phyloP scores from a whole-genome alignment of 306 rosid species.

The Quercus aquifolioides region DNA sequence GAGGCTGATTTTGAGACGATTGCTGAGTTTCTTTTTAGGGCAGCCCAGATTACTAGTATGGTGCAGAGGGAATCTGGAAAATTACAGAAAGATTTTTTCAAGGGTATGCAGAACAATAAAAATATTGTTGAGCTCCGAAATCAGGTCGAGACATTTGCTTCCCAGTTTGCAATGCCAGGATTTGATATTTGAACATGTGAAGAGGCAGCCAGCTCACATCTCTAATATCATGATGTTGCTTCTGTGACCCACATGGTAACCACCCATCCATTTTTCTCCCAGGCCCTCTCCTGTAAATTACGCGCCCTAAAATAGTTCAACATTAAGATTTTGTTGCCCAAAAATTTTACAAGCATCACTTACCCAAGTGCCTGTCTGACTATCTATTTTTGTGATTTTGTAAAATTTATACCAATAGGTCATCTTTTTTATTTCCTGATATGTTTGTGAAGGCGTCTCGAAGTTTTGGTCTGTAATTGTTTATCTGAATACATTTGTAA shows the following conservation, averaged over 20 bases:
- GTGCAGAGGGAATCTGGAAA: slow-evolving; percentile 65
- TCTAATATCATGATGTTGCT: not conserved
- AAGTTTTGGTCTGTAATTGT: slow-evolving; percentile 14
- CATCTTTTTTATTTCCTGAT: not conserved
- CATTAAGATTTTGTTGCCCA: slow-evolving; percentile 2
- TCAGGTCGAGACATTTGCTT: slow-evolving; percentile 68
- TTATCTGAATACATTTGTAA: slow-evolving; percentile 20
- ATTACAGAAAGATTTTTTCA: slow-evolving; percentile 53
- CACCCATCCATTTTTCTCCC: not conserved
- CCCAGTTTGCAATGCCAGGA: slow-evolving; percentile 83
- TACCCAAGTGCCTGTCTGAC: not conserved
- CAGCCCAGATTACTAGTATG: slow-evolving; percentile 59
- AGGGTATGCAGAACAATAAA: slow-evolving; percentile 54
- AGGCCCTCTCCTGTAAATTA: slow-evolving; percentile 26
- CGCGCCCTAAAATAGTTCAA: not conserved
- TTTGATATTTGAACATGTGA: slow-evolving; percentile 37
- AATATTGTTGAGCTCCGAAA: slow-evolving; percentile 58
- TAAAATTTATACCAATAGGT: slow-evolving; percentile 21
- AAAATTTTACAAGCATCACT: slow-evolving; percentile 2
- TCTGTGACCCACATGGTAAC: slow-evolving; percentile 24
- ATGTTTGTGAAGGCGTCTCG: not conserved
- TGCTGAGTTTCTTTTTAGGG: slow-evolving; percentile 69
- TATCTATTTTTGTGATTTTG: slow-evolving; percentile 8
- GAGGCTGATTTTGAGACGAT: slow-evolving; percentile 80
- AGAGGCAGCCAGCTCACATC: slow-evolving; percentile 4